phyloP scores from a whole-genome alignment of 352 stramenopile species.

The Phytophthora cryptogea region DNA sequence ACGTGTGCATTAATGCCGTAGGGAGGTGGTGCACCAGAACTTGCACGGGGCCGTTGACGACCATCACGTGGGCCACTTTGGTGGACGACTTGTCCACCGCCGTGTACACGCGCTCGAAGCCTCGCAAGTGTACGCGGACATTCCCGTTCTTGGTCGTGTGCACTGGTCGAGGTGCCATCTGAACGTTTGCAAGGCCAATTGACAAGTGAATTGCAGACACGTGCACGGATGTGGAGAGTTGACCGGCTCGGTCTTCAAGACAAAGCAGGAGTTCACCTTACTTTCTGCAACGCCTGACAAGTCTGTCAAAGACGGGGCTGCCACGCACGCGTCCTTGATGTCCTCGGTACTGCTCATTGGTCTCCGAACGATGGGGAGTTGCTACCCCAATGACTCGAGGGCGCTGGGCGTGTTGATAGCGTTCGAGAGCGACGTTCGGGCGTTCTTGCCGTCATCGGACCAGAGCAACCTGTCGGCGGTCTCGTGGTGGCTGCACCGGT shows the following conservation, averaged over 20 bases:
- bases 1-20: slow-evolving; percentile 32
- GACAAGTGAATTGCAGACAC: slow-evolving; percentile 10
- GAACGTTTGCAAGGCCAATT: background rate
- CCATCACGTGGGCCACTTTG: slow-evolving; percentile 36
- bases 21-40: slow-evolving; percentile 23
- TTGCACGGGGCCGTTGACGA: slow-evolving; percentile 14
- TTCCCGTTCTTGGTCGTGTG: slow-evolving; percentile 17
- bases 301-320: slow-evolving; percentile 14
- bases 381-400: slow-evolving; percentile 16
- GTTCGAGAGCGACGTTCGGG: slow-evolving; percentile 27
- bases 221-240: too few species aligned
- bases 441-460: slow-evolving; percentile 16
- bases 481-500: slow-evolving; percentile 27
- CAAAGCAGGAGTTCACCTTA: too few species aligned
- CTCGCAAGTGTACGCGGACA: slow-evolving; percentile 27
- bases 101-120: slow-evolving; percentile 35
- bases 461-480: slow-evolving; percentile 12
- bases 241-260: too few species aligned
- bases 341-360: slow-evolving; percentile 23
- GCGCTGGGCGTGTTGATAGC: slow-evolving; percentile 29
- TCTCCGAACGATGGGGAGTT: slow-evolving; percentile 21
- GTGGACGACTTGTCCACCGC: slow-evolving; percentile 30
- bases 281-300: slow-evolving; percentile 8
- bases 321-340: slow-evolving; percentile 22
- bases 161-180: slow-evolving; percentile 14